A percentile compares a stretch with the other conserved stretches of the same genome.
phyloP scores from a whole-genome alignment of 2,329 filamentous ascomycete genomes.

The Sclerotiophoma versabilis region DNA sequence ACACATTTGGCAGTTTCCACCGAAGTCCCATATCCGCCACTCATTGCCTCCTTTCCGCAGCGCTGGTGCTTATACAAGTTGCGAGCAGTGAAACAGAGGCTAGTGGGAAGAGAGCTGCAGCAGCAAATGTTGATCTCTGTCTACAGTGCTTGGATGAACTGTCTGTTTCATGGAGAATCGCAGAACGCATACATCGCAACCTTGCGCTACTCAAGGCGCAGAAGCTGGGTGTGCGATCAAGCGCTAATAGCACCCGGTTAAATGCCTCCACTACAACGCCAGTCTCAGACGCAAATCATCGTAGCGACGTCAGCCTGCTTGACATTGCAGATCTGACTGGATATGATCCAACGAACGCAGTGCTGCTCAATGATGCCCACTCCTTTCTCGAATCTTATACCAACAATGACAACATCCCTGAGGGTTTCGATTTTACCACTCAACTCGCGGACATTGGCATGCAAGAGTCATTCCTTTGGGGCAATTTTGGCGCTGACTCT shows the following conservation, averaged over 20 bases:
- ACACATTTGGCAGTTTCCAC: slow-evolving; percentile 46
- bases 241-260: not conserved
- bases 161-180: not conserved
- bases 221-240: not conserved
- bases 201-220: not conserved
- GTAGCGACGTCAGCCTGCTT: no score
- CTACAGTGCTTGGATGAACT: slow-evolving; percentile 2
- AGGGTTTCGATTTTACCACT: not conserved
- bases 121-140: not conserved
- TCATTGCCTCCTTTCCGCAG: slow-evolving; percentile 46
- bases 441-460: not conserved
- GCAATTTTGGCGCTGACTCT: not conserved
- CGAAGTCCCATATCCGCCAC: slow-evolving; percentile 47
- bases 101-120: not conserved
- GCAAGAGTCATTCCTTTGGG: not conserved
- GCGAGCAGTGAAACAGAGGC: not conserved
- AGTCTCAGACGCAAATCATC: not conserved
- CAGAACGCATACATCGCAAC: not conserved
- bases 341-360: not conserved
- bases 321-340: not conserved
- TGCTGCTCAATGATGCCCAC: not conserved
- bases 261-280: not conserved
- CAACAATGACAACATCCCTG: not conserved
- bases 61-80: slow-evolving; percentile 28
- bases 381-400: not conserved